Evolutionary conservation across 129 eudicot species (phyloP).

Genomic region (Flaveria robusta): DNA sequence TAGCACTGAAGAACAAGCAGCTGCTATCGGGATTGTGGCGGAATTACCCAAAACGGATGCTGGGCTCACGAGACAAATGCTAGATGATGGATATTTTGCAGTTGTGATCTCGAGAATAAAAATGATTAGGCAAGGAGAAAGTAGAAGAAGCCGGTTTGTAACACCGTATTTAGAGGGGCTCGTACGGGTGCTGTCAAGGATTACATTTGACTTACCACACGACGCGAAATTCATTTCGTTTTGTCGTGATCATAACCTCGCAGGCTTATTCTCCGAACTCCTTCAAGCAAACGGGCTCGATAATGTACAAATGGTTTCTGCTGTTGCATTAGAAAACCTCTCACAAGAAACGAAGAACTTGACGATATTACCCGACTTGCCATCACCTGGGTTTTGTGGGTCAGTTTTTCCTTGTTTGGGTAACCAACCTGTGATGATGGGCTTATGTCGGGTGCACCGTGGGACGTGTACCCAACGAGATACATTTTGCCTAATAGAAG

Average conservation of each 20-base stretch:
- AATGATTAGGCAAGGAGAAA: conserved; percentile 76
- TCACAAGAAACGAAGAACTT: conserved; percentile 61
- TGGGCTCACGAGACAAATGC: conserved; percentile 70
- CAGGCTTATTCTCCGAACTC: conserved; percentile 61
- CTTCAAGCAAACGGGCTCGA: conserved; percentile 76
- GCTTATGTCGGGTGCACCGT: conserved; percentile 64
- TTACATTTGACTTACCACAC: conserved; percentile 64
- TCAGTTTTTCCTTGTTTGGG: conserved; percentile 65
- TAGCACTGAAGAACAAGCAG: conserved; percentile 87
- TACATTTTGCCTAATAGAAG: conserved; percentile 79
- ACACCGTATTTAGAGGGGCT: conserved; percentile 91
- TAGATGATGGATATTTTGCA: conserved; percentile 63
- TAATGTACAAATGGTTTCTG: conserved; percentile 80
- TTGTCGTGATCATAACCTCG: conserved; percentile 61
- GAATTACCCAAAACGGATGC: conserved; percentile 70
- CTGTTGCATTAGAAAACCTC: conserved; percentile 74
- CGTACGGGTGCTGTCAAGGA: conserved; percentile 70
- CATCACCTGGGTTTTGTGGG: conserved; percentile 58
- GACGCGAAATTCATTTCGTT: conserved; percentile 58
- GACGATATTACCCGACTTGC: conserved; percentile 57
- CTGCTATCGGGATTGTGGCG: conserved; percentile 73
- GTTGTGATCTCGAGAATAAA: conserved; percentile 49
- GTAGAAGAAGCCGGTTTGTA: conserved; percentile 73
- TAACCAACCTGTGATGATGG: conserved; percentile 55
- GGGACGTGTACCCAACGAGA: conserved; percentile 63